Evolutionary conservation across 2,329 filamentous ascomycete genomes (phyloP), one percentile per base, ranked within the genome.

Genomic region (Zasmidium angulare): DNA sequence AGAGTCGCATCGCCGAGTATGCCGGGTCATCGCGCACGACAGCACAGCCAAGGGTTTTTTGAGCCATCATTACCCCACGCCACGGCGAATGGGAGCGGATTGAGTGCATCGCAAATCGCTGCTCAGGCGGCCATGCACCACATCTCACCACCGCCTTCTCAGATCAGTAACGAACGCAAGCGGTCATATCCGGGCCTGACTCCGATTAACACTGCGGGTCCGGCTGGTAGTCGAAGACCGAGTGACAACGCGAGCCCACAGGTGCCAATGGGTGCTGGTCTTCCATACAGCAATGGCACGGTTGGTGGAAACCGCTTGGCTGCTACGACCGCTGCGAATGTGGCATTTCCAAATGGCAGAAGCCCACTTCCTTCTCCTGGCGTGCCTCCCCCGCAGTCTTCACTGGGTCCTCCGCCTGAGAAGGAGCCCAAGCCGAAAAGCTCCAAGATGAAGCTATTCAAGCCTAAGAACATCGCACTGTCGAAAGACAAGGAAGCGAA

Each of bases 391-490:
- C 54, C 64, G 17, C 36, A 61, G 31, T 50, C 47, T 11, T 20
- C 56, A 51, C 52, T 65, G 24, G 66, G 68, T 21, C 64, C 66
- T 40, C 67, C 68, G 17, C 62, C 67, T 9, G 74, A 76, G 1
- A 86, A 89, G 65, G 87, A 89, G 72, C 81, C 82, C 53, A 86
- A 86, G 21, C 84, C 85, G 67, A 79, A 84, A 68, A 90, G 90
- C 74, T 86, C 86, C 62, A 92, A 91, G 76, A 89, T 90, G 72
- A 93, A 93, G 78, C 80, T 93, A 24, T 93, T 93, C 6, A 84
- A 90, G 53, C 89, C 89, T 0, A 88, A 89, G 69, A 91, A 88
- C 75, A 89, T 91, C 67, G 83, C 84, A 53, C 85, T 86, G 58
- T 83, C 82, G n/a, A 91, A 89, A 71, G 83, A 85, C 36, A 86